Conservation (phyloP, 2,329 filamentous ascomycete species). For the Macroventuria anomochaeta region DNA sequence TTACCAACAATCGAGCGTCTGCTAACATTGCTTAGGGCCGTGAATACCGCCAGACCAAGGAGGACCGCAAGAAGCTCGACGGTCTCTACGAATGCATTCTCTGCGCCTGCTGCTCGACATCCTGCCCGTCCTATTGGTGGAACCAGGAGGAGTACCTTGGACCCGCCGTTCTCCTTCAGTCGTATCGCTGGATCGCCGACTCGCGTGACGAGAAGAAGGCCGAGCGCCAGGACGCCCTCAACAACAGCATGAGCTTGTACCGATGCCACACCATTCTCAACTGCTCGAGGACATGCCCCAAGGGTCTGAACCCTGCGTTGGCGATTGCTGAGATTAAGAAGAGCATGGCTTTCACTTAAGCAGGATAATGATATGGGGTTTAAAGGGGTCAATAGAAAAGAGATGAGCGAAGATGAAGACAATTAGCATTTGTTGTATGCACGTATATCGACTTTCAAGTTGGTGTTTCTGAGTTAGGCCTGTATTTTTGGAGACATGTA, state of each 20-base stretch:
- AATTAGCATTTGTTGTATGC: constrained; percentile 22
- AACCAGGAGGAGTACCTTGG: constrained; percentile 98
- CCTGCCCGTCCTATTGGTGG: constrained; percentile 99
- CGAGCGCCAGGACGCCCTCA: constrained; percentile 87
- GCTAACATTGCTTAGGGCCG: constrained; percentile 68
- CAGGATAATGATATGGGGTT: too few relatives aligned
- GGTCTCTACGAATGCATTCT: constrained; percentile 99
- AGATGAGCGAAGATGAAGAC: background rate
- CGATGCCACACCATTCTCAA: constrained; percentile 99
- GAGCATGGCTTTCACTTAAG: constrained; percentile 72
- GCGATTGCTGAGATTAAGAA: constrained; percentile 99
- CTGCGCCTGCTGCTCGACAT: constrained; percentile 98
- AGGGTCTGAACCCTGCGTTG: constrained; percentile 94
- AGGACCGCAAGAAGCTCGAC: constrained; percentile 94
- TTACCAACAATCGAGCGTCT: background rate
- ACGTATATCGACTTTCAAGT: constrained; percentile 18
- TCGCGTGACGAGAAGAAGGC: constrained; percentile 89
- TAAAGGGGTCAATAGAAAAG: background rate
- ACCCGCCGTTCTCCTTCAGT: constrained; percentile 94
- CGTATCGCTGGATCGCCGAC: constrained; percentile 96
- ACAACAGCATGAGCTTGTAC: constrained; percentile 99
- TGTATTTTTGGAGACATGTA: constrained; percentile 31
- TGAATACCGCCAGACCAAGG: constrained; percentile 89
- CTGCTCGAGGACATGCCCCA: constrained; percentile 96
- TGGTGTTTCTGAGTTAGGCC: constrained; percentile 20